phyloP scores from a whole-genome alignment of 768 basidiomycete genomes.

The Gymnopilus junonius region DNA sequence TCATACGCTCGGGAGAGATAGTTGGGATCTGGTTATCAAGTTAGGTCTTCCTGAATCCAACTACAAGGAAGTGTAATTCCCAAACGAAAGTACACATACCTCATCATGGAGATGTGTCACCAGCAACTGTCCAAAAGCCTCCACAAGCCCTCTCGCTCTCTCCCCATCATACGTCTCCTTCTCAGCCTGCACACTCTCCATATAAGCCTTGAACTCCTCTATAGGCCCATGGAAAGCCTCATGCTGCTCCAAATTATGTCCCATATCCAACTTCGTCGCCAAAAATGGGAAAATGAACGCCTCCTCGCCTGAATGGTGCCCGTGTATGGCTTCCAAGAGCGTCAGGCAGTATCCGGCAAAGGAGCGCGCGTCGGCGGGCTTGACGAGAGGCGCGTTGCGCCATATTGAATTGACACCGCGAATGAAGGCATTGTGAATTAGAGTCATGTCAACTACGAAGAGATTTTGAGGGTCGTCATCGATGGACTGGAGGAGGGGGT shows the following conservation, averaged over 20 bases:
- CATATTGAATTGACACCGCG: slow-evolving; percentile 21
- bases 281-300: slow-evolving; percentile 30
- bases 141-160: slow-evolving; percentile 18
- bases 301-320: slow-evolving; percentile 31
- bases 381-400: slow-evolving; percentile 14
- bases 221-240: slow-evolving; percentile 23
- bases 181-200: slow-evolving; percentile 14
- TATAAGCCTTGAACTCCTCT: slow-evolving; percentile 24
- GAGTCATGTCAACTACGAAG: slow-evolving; percentile 20
- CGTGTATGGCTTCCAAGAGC: slow-evolving; percentile 16
- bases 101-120: slow-evolving; percentile 32
- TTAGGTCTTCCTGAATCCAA: background rate
- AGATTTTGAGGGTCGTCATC: background rate
- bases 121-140: slow-evolving; percentile 26
- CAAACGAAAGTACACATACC: slow-evolving; percentile 15
- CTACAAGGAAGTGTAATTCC: background rate
- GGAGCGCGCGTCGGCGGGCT: slow-evolving; percentile 18
- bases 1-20: slow-evolving; percentile 20
- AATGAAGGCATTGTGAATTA: slow-evolving; percentile 29
- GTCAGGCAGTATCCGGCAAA: slow-evolving; percentile 28
- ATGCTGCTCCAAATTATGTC: slow-evolving; percentile 31
- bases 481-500: background rate
- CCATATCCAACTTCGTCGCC: slow-evolving; percentile 26
- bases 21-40: slow-evolving; percentile 22
- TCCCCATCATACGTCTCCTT: slow-evolving; percentile 21